Evolutionary conservation across 106 monocot genomes (phyloP).

Genomic region (Apostasia shenzhenica): DNA sequence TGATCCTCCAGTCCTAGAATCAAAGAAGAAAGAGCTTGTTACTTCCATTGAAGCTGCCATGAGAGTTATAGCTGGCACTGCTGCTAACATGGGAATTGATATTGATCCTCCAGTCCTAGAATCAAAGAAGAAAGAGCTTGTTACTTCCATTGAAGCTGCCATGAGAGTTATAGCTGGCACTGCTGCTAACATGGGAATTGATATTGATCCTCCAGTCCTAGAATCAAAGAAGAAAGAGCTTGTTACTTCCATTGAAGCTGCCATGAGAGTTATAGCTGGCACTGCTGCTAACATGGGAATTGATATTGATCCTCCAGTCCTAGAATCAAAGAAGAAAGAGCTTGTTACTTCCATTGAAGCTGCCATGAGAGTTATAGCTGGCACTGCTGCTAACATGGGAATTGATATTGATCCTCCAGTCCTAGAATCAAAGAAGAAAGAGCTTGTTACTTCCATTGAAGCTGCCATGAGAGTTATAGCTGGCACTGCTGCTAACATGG

Average conservation of each 20-base stretch:
- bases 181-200: slow-evolving; percentile 98
- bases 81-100: slow-evolving; percentile 97
- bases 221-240: slow-evolving; percentile 79
- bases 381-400: slow-evolving; percentile 97
- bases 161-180: slow-evolving; percentile 97
- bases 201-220: slow-evolving; percentile 79
- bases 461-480: slow-evolving; percentile 94
- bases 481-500: slow-evolving; percentile 98
- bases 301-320: slow-evolving; percentile 79
- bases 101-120: slow-evolving; percentile 82
- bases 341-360: slow-evolving; percentile 64
- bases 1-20: slow-evolving; percentile 78
- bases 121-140: slow-evolving; percentile 78
- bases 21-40: slow-evolving; percentile 79
- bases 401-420: slow-evolving; percentile 89
- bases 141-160: slow-evolving; percentile 65
- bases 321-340: slow-evolving; percentile 80
- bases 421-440: slow-evolving; percentile 76
- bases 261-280: slow-evolving; percentile 95
- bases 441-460: slow-evolving; percentile 53
- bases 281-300: slow-evolving; percentile 99
- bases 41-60: slow-evolving; percentile 76
- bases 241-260: slow-evolving; percentile 62
- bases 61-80: slow-evolving; percentile 95
- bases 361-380: slow-evolving; percentile 94